Evolutionary conservation across 108 stramenopile genomes (phyloP), one percentile per base, ranked within the genome.

Genomic region (Pelagomonas calceolata): DNA sequence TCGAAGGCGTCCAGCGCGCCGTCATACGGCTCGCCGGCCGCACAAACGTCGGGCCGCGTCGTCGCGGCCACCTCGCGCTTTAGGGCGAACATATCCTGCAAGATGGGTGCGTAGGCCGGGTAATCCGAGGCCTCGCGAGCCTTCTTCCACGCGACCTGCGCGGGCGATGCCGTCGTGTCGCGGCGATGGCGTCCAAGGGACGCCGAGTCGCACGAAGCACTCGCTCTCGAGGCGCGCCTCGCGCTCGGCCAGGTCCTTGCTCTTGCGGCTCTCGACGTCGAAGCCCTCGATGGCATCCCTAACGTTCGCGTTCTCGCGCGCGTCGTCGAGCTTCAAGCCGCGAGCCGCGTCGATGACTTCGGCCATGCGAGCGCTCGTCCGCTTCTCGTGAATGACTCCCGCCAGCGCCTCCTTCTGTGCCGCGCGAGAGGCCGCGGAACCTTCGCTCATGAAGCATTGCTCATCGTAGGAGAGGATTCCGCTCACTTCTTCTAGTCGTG

Each of bases 1-100:
- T 93, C 93, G 67, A 81, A 92, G 34, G 85, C 73, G 74, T 89
- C 88, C 32, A 90, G 65, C 77, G 85, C 84, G 36, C 81, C 84
- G 21, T 88, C 85, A 70, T 92, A 92, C 17, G 86, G 75, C 30
- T 84, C 72, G 0, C 75, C 70, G 7, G 64, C 17, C 63, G 32
- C 29, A n/a, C n/a, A n/a, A 3, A 70, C 66, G 0, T 75, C 70
- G 5, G 67, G 73, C 32, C 80, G 82, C 70, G 83, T 83, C 17
- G 81, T 69, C 18, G 70, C 65, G 45, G 90, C 88, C 33, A 88
- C 77, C 71, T 85, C 76, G 34, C 66, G 73, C 31, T 87, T 84
- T 0, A 80, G 73, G 32, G 85, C 85, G 67, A 91, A 86, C 74
- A 87, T 88, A 32, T 87, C 78, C 43, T 76, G 67, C 0, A 91